Evolutionary conservation across 495 filamentous ascomycete species (phyloP).

Genomic region (Xylaria castorea): DNA sequence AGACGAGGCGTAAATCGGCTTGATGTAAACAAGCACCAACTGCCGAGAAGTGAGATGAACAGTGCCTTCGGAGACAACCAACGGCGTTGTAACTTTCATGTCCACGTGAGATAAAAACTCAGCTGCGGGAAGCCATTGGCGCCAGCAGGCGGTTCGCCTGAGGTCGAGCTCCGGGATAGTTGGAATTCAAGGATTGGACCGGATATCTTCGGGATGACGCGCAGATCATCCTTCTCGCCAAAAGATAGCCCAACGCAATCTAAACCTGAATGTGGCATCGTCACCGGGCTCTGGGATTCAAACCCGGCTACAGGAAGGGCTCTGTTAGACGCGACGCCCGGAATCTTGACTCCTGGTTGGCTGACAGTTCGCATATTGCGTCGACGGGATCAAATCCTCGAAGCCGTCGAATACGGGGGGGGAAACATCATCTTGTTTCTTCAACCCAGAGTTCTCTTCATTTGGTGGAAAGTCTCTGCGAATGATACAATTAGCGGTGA

Average conservation of each 20-base stretch:
- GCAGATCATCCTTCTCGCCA: constrained; percentile 10
- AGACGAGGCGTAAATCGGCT: background rate
- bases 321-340: background rate
- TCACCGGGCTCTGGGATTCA: background rate
- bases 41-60: constrained; percentile 4
- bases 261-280: background rate
- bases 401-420: background rate
- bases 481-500: constrained; percentile 23
- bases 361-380: background rate
- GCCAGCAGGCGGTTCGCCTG: background rate
- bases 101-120: background rate
- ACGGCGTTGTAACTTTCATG: background rate
- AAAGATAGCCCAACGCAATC: constrained; percentile 6
- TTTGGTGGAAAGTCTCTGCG: constrained; percentile 4
- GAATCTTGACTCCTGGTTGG: background rate
- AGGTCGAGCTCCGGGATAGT: background rate
- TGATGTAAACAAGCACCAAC: background rate
- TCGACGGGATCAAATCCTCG: background rate
- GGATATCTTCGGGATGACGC: constrained; percentile 9
- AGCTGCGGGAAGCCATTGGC: background rate
- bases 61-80: background rate
- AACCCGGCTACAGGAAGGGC: background rate
- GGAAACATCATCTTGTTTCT: background rate
- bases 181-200: background rate
- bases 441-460: background rate